Evolutionary conservation across 768 basidiomycete genomes (phyloP), one percentile per base, ranked within the genome.

Genomic region (Rhodotorula paludigena): DNA sequence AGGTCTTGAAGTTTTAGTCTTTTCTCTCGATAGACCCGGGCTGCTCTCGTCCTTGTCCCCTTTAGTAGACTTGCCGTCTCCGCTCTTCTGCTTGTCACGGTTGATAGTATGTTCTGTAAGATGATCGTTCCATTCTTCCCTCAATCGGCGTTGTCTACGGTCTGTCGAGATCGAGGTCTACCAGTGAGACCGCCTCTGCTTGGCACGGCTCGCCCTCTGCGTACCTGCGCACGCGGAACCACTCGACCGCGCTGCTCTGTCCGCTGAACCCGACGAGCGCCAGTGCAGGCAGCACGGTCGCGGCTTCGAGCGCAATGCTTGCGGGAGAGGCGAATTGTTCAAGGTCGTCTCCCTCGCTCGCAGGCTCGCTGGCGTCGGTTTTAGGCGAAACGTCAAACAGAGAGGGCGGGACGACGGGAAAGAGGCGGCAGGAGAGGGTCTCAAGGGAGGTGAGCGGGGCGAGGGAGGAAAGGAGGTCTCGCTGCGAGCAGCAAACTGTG

Each of bases 401-500:
- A 3, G 49, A 60, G 12, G 39, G 30, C 15, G 59, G 59, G 3
- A 32, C 25, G 18, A 25, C 39, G 30, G 49, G 48, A 21, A 41
- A 25, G 23, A 60, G 28, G 30, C 59, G 59, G 30, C 48, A 52
- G 14, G 38, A 41, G 38, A 60, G 49, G 9, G 14, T 28, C 6
- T 32, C 20, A 8, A 60, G 49, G 39, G 38, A 21, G 21, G 10
- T 3, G 49, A 60, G 49, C 1, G 49, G 48, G 1, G n/a, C 7
- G 32, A 60, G 59, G 12, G 59, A 16, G 21, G 28, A 8, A 18
- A 60, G 49, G 25, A 60, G 23, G 49, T 60, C 48, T 28, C 38
- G 10, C 59, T 60, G 30, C 5, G 5, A 28, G 30, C 14, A 28
- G 33, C 36, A 48, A 23, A 47, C 5, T 2, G 57, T 38, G 25